Conservation (phyloP, 2,329 filamentous ascomycete genomes). For the Aspergillus phoenicis region DNA sequence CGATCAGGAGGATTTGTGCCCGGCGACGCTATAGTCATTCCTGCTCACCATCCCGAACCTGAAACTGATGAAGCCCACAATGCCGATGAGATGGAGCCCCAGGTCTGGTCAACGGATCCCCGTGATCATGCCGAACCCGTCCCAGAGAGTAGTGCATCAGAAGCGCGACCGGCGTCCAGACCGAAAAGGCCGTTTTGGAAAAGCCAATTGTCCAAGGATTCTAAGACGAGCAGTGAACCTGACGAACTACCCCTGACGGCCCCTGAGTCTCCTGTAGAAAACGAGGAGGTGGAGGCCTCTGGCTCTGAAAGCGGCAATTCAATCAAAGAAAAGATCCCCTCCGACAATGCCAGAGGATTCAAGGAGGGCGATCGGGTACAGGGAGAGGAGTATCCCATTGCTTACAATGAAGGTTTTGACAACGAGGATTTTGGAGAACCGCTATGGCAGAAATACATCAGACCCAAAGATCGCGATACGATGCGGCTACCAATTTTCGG, state of each 20-base stretch:
- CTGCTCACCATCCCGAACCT: conserved; percentile 10
- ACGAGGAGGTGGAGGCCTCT: background rate
- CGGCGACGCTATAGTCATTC: conserved; percentile 12
- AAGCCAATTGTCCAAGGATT: conserved; percentile 34
- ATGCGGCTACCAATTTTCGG: conserved; percentile 71
- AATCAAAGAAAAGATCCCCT: conserved; percentile 11
- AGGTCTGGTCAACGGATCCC: background rate
- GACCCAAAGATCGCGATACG: conserved; percentile 78
- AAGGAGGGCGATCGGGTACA: conserved; percentile 31
- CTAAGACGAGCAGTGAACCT: conserved; percentile 28
- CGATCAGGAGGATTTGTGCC: conserved; percentile 38
- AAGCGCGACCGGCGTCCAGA: conserved; percentile 7
- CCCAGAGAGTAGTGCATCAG: background rate
- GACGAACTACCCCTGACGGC: conserved; percentile 43
- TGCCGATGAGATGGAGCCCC: background rate
- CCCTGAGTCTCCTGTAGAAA: conserved; percentile 30
- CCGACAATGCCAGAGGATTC: conserved; percentile 11
- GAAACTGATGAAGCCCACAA: background rate
- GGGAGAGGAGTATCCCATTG: conserved; percentile 59
- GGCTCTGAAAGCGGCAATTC: conserved; percentile 10
- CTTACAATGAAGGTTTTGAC: conserved; percentile 64
- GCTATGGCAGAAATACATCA: conserved; percentile 81
- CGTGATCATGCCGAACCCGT: background rate
- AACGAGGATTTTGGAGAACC: conserved; percentile 66
- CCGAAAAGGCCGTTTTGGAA: conserved; percentile 39